Evolutionary conservation across 108 stramenopile genomes (phyloP), one percentile per base, ranked within the genome.

Genomic region (Skeletonema tropicum): DNA sequence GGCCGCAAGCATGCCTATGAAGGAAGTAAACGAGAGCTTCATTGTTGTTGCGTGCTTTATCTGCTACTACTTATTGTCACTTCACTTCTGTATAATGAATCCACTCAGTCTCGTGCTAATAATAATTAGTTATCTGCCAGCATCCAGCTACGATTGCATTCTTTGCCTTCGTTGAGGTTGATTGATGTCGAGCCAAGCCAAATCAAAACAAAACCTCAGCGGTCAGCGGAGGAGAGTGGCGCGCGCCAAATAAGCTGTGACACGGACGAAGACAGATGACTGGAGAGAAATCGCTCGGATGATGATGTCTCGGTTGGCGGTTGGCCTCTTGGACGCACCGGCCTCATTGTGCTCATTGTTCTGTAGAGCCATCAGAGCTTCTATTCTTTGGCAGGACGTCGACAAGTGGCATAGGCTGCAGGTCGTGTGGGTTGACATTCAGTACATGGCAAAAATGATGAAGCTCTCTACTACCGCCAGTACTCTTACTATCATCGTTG

Each of bases 1-100:
- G 70, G 58, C 11, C 19, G 77, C 49, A 64, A 46, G 31, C 23
- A 79, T 23, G 36, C 59, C 33, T 60, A 71, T 33, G 71, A 68
- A 32, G 39, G 38, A 29, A 38, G 68, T 55, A 49, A 70, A 52
- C 25, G 63, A 59, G 41, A 69, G 42, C 52, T 62, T 76, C 75
- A 76, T 76, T 38, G 33, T 57, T 57, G 52, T 55, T 25, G 52
- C n/a, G 19, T 55, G 19, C 7, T 25, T 23, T 23, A 55, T 55
- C 6, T 55, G 25, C 48, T 41, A 10, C 11, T 11, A 41, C 5
- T 0, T n/a, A 35, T 35, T 0, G 35, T 35, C 35, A 35, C 38
- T 39, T 39, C 38, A 12, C 11, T 39, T 6, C 45, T 14, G 15
- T 46, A 5, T 3, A 17, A 48, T 48, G 48, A 49, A 49, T 49